A percentile compares a stretch with the other conserved stretches of the same genome.
These are phyloP conservation scores for Xylaria sp. DNA, from an alignment of 2,329 filamentous ascomycete genomes.

Conservation along the genomic window DNA sequence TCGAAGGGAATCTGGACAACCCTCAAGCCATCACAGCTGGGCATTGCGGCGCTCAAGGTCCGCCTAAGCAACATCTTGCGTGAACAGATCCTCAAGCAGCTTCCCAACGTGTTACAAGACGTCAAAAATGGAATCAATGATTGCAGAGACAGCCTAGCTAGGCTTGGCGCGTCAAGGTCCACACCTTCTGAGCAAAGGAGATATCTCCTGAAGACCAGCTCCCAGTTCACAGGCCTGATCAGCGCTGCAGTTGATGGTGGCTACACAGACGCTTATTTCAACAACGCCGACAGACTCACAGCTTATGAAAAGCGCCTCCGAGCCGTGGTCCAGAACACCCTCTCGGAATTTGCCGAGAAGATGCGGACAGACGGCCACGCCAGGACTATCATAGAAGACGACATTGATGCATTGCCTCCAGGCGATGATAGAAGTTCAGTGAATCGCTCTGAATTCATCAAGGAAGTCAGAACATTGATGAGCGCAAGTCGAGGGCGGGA, in stretches of 20 bases:
- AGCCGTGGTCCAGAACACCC: slow-evolving; percentile 31
- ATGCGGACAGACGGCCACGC: slow-evolving; percentile 27
- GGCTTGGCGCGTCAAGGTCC: slow-evolving; percentile 29
- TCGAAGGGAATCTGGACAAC: slow-evolving; percentile 14
- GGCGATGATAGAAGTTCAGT: slow-evolving; percentile 4
- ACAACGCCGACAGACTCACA: slow-evolving; percentile 10
- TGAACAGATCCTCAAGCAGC: slow-evolving; percentile 34
- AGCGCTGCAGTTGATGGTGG: slow-evolving; percentile 34
- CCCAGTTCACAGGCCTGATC: slow-evolving; percentile 30
- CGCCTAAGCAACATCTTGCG: slow-evolving; percentile 31
- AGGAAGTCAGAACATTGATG: slow-evolving; percentile 26
- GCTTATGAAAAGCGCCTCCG: slow-evolving; percentile 27
- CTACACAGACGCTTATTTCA: slow-evolving; percentile 35
- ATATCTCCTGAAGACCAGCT: slow-evolving; percentile 34
- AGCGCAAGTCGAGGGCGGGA: slow-evolving; percentile 31
- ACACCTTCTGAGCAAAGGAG: slow-evolving; percentile 29
- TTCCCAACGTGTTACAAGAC: slow-evolving; percentile 35
- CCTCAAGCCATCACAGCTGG: slow-evolving; percentile 20
- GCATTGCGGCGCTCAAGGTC: slow-evolving; percentile 23
- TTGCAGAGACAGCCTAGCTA: slow-evolving; percentile 27
- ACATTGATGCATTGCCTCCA: background rate
- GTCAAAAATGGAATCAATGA: slow-evolving; percentile 30
- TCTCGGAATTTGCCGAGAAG: slow-evolving; percentile 26
- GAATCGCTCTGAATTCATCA: background rate
- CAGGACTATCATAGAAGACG: slow-evolving; percentile 4